Percentiles rank a stretch among this genome's conserved stretches.
Evolutionary conservation across 768 basidiomycete species (phyloP).

Genomic region (Tricholoma bakamatsutake): DNA sequence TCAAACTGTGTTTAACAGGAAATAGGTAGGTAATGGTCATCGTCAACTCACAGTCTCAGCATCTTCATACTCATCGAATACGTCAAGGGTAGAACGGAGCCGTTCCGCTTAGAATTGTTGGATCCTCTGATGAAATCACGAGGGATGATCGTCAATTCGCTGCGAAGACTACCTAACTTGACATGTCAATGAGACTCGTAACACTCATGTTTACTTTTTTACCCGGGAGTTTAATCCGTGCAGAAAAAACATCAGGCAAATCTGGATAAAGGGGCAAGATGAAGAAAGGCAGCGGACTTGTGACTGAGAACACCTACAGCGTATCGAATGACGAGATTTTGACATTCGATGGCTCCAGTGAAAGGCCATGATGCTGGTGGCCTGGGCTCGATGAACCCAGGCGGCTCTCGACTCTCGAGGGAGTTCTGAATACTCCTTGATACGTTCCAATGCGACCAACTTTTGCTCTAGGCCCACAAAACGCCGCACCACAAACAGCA

Average conservation of each 20-base stretch:
- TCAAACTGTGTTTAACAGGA: conserved; percentile 50
- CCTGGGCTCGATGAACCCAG: conserved; percentile 82
- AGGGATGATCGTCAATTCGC: conserved; percentile 62
- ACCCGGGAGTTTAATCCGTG: conserved; percentile 70
- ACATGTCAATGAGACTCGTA: neutral
- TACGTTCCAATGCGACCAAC: conserved; percentile 86
- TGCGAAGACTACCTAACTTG: conserved; percentile 60
- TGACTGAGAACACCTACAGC: conserved; percentile 43
- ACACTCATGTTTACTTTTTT: conserved; percentile 52
- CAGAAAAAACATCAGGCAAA: conserved; percentile 77
- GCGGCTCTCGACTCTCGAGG: conserved; percentile 64
- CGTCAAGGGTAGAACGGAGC: conserved; percentile 76
- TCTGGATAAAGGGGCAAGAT: conserved; percentile 56
- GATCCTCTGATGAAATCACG: conserved; percentile 72
- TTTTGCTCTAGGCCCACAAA: conserved; percentile 89
- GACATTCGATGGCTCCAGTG: conserved; percentile 59
- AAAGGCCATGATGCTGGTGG: conserved; percentile 79
- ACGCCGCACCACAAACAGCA: conserved; percentile 64
- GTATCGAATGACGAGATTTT: conserved; percentile 73
- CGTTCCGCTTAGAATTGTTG: conserved; percentile 80
- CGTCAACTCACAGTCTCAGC: conserved; percentile 63
- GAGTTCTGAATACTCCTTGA: conserved; percentile 88
- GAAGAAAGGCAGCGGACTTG: neutral
- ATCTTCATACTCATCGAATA: conserved; percentile 84
- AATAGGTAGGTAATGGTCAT: neutral